Conservation (phyloP, 495 filamentous ascomycete genomes). For the Annulohypoxylon maeteangense region DNA sequence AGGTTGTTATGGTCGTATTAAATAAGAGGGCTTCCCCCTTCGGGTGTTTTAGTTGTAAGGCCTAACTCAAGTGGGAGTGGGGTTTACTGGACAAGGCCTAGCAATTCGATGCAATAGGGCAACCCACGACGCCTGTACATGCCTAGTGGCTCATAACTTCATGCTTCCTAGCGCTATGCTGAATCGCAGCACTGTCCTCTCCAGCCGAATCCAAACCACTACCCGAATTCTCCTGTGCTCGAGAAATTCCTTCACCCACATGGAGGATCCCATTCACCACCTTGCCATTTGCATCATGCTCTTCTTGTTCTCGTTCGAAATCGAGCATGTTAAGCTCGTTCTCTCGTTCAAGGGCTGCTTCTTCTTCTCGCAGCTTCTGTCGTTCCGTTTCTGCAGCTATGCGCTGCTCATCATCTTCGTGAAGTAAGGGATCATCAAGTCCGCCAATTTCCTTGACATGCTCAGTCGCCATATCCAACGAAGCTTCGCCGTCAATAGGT, state of each 20-base stretch:
- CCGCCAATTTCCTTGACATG: constrained; percentile 56
- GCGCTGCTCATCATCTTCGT: constrained; percentile 55
- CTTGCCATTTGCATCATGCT: constrained; percentile 22
- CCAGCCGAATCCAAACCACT: constrained; percentile 7
- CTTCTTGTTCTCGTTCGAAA: constrained; percentile 41
- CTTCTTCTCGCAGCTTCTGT: constrained; percentile 42
- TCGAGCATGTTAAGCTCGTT: constrained; percentile 51
- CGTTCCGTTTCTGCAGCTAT: constrained; percentile 55
- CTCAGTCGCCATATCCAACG: constrained; percentile 45
- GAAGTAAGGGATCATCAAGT: constrained; percentile 51
- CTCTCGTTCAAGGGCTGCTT: constrained; percentile 46
- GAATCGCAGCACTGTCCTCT: constrained; percentile 19
- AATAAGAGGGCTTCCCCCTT: not conserved
- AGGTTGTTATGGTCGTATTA: not conserved
- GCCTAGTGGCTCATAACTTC: constrained; percentile 49
- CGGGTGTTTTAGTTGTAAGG: not conserved
- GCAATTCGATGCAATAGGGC: not conserved
- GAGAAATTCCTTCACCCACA: constrained; percentile 1
- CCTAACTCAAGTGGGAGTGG: not conserved
- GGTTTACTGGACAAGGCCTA: not conserved
- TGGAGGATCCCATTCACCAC: constrained; percentile 29
- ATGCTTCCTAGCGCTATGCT: constrained; percentile 38
- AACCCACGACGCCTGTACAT: not conserved
- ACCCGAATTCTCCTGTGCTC: constrained; percentile 3
- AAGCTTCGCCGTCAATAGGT: constrained; percentile 50